phyloP scores from a whole-genome alignment of 164 flowering plant genomes.

The Tinospora cordifolia region DNA sequence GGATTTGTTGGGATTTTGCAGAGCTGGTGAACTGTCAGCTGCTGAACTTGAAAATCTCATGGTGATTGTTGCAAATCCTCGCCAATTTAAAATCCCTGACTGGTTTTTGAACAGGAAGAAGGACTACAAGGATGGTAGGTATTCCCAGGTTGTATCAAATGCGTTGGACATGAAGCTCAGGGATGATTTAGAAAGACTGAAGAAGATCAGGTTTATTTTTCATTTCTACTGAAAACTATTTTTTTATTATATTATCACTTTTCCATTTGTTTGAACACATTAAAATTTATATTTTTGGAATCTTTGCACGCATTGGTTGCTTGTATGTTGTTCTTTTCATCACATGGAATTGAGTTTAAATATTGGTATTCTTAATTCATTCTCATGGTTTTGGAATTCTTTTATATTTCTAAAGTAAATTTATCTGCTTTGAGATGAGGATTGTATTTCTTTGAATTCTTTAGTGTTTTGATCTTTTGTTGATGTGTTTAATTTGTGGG shows the following conservation, averaged over 20 bases:
- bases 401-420: too few species aligned
- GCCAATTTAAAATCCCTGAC: conserved; percentile 19
- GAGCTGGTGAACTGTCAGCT: conserved; percentile 19
- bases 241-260: background rate
- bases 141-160: conserved; percentile 22
- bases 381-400: too few species aligned
- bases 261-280: background rate
- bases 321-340: too few species aligned
- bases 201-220: conserved; percentile 18
- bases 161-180: conserved; percentile 18
- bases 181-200: conserved; percentile 18
- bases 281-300: too few species aligned
- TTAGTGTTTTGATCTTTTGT: background rate
- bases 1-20: background rate
- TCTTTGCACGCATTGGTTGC: too few species aligned
- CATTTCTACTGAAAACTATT: background rate
- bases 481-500: background rate
- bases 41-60: conserved; percentile 18
- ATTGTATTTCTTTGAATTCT: background rate
- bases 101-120: conserved; percentile 23
- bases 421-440: background rate
- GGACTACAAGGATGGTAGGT: conserved; percentile 22
- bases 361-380: too few species aligned
- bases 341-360: too few species aligned
- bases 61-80: conserved; percentile 17